These are phyloP conservation scores for Mortierella sp. DNA, from an alignment of 371 early-diverging fungal genomes.

Conservation along the genomic window DNA sequence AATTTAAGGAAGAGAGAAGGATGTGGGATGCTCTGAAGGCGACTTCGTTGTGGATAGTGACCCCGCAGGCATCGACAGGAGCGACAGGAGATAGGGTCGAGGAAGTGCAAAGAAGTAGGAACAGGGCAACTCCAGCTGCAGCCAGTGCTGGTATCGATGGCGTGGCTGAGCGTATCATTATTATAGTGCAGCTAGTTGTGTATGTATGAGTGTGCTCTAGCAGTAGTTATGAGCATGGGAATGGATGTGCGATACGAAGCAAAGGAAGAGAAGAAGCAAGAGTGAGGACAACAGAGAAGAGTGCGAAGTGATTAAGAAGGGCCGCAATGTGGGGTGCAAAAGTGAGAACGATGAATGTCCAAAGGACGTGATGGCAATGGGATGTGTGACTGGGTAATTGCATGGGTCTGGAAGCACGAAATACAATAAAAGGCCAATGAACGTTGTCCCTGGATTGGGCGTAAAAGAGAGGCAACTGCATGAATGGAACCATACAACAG, in stretches of 20 bases:
- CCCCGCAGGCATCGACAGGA: constrained; percentile 58
- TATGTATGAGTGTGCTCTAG: background rate
- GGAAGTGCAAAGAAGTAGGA: background rate
- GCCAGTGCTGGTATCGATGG: background rate
- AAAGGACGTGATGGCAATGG: too few species aligned
- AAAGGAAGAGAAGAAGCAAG: background rate
- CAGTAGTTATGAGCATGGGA: background rate
- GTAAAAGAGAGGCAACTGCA: too few species aligned
- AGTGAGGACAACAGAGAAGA: background rate
- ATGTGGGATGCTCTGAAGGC: constrained; percentile 66
- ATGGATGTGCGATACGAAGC: background rate
- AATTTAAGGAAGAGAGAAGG: constrained; percentile 33
- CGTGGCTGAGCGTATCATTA: background rate
- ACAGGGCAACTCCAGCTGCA: background rate
- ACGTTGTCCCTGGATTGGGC: too few species aligned
- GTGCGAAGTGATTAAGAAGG: too few species aligned
- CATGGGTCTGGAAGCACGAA: too few species aligned
- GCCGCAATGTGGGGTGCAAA: too few species aligned
- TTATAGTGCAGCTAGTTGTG: background rate
- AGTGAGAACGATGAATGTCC: background rate
- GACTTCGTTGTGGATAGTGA: constrained; percentile 69
- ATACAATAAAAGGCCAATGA: too few species aligned
- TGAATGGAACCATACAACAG: too few species aligned
- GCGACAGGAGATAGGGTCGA: too few species aligned
- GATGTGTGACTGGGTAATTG: too few species aligned